A percentile compares a stretch with the other conserved stretches of the same genome.
Evolutionary conservation across 768 basidiomycete genomes (phyloP).

Genomic region (Russula sp.): DNA sequence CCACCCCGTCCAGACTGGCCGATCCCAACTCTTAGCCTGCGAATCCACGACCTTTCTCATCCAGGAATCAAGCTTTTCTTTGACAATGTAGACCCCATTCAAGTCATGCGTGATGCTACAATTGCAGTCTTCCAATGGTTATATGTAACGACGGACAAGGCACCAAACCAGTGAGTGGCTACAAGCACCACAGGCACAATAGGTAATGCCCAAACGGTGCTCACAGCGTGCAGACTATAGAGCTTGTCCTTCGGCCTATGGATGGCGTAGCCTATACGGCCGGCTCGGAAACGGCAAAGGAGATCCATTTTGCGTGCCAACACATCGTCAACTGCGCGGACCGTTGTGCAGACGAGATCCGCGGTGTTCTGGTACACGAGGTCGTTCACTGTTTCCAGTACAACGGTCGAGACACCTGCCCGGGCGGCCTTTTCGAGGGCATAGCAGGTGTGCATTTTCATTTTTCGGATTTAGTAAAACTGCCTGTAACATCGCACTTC

Average conservation of each 20-base stretch:
- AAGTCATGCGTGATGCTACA: slow-evolving; percentile 32
- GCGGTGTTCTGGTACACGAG: slow-evolving; percentile 68
- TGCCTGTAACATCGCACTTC: too few species aligned
- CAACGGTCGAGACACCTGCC: slow-evolving; percentile 53
- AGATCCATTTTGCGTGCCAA: slow-evolving; percentile 66
- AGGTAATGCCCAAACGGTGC: background rate
- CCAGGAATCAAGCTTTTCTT: slow-evolving; percentile 51
- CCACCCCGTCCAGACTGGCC: slow-evolving; percentile 35
- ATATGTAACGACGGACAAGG: slow-evolving; percentile 20
- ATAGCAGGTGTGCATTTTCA: slow-evolving; percentile 53
- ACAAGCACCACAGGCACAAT: background rate
- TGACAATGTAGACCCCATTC: slow-evolving; percentile 39
- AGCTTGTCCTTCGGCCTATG: slow-evolving; percentile 59
- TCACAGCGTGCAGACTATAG: slow-evolving; percentile 35
- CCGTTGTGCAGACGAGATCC: slow-evolving; percentile 51
- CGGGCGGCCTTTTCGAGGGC: slow-evolving; percentile 71
- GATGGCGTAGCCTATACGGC: slow-evolving; percentile 65
- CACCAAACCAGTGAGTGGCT: slow-evolving; percentile 19
- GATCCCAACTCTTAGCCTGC: slow-evolving; percentile 47
- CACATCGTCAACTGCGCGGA: slow-evolving; percentile 46
- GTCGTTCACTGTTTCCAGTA: slow-evolving; percentile 77
- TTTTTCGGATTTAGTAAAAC: background rate
- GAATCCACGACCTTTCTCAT: slow-evolving; percentile 51
- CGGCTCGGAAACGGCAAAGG: slow-evolving; percentile 54
- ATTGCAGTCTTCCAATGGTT: slow-evolving; percentile 17